Base-by-base conservation (phyloP, 306 rosid species). In the Rosa multiflora region DNA sequence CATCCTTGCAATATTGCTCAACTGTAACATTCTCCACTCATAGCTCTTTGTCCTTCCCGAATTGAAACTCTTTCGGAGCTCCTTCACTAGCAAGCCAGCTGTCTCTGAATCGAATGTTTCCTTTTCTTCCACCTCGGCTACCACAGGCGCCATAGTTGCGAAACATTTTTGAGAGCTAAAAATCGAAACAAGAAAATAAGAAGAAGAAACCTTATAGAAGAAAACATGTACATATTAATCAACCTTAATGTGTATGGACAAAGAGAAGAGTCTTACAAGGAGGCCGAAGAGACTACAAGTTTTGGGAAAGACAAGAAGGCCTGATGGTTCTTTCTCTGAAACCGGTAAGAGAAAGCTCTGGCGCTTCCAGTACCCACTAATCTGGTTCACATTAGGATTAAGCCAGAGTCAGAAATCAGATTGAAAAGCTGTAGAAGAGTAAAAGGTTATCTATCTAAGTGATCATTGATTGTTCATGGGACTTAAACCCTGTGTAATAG, bases 11-110 rank as follows among this genome's bases (percentile, higher is more conserved):
- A 93, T 87, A 52, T 84, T 84, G 67, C 88, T 80, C 80, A 93
- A 85, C 76, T 93, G 98, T 5, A 87, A 85, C 52, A 89, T 76
- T 79, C 97, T 70, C 98, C 98, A 93, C 59, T 89, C 93, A 21
- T 89, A 93, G 85, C 88, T 89, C 87, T 74, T 91, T 48, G 94
- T 91, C 82, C 62, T 91, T 21, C 98, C 98, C 0, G 91, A 78
- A 72, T 85, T 76, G 42, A 86, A 93, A 77, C 23, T 83, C 43
- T 87, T 82, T 74, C 90, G 80, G 35, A 93, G 90, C 47, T 93
- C 93, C 79, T 79, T 74, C 23, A 87, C 83, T 21, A 93, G 84
- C 72, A 76, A 74, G 48, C 61, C 74, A 44, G 94, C 94, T 70
- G 75, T 67, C 62, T 88, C 89, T 43, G 53, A 84, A 44, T 87